Evolutionary conservation across 1,284 basidiomycete species (phyloP).

Genomic region (Kwoniella shivajii): DNA sequence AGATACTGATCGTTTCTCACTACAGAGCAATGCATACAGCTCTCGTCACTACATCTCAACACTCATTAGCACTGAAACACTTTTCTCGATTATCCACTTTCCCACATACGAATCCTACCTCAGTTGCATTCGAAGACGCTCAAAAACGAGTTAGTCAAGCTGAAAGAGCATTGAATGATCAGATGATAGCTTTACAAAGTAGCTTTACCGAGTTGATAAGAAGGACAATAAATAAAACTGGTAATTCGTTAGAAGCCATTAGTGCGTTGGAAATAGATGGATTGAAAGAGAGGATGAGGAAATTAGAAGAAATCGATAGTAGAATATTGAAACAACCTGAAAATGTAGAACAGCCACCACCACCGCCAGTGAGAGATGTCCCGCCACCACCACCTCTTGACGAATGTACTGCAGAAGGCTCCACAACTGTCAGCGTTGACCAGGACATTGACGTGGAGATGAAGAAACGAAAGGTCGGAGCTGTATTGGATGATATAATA

Average conservation of each 20-base stretch:
- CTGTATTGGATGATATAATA: slow-evolving; percentile 13
- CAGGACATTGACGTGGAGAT: background rate
- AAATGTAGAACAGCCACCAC: background rate
- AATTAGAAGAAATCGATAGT: slow-evolving; percentile 8
- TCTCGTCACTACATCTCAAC: slow-evolving; percentile 11
- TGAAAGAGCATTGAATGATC: slow-evolving; percentile 10
- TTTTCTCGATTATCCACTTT: slow-evolving; percentile 7
- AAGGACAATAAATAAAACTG: slow-evolving; percentile 6
- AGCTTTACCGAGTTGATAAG: slow-evolving; percentile 17
- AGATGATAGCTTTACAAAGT: slow-evolving; percentile 6
- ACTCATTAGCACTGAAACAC: slow-evolving; percentile 12
- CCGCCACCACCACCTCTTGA: background rate
- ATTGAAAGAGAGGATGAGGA: slow-evolving; percentile 15
- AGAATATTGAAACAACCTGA: background rate
- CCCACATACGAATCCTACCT: slow-evolving; percentile 4
- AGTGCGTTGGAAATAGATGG: slow-evolving; percentile 13
- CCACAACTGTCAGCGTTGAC: no score
- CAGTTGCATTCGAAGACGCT: slow-evolving; percentile 10
- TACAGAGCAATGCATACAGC: slow-evolving; percentile 21
- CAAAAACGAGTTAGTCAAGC: slow-evolving; percentile 9
- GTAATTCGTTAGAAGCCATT: slow-evolving; percentile 3
- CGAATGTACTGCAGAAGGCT: background rate
- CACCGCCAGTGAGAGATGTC: background rate
- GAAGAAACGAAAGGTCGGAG: slow-evolving; percentile 1
- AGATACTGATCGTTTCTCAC: background rate